phyloP scores from a whole-genome alignment of 768 basidiomycete species.

The Holtermanniella nyarrowii region DNA sequence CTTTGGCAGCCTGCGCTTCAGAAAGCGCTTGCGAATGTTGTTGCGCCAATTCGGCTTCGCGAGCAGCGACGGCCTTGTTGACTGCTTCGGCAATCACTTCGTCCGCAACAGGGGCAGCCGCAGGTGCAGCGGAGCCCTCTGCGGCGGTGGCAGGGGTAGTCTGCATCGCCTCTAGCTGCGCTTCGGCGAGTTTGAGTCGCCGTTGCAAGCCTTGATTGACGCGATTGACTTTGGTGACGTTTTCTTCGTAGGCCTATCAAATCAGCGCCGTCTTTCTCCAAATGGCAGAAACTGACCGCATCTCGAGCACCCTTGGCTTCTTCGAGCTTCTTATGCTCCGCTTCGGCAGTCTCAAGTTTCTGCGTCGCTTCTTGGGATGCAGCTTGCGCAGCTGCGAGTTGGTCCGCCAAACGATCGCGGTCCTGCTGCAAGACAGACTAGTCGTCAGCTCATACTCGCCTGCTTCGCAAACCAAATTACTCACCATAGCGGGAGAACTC shows the following conservation, averaged over 20 bases:
- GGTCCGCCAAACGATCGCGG: not conserved
- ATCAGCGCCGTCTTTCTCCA: not conserved
- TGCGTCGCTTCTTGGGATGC: not conserved
- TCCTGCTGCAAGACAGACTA: not conserved
- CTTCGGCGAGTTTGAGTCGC: constrained; percentile 2
- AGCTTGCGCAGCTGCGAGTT: not conserved
- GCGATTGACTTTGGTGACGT: constrained; percentile 28
- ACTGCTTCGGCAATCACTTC: constrained; percentile 6
- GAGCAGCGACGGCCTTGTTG: constrained; percentile 22
- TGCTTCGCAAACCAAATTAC: not conserved
- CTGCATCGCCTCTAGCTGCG: constrained; percentile 2
- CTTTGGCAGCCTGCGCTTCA: not conserved
- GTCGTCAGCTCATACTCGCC: not conserved
- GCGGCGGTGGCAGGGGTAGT: too few relatives aligned
- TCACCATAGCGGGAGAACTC: constrained; percentile 1
- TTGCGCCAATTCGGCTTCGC: constrained; percentile 21
- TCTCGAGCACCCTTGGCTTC: not conserved
- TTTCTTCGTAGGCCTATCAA: constrained; percentile 21
- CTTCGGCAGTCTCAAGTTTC: not conserved
- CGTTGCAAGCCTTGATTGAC: constrained; percentile 17
- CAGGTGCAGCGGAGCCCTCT: too few relatives aligned
- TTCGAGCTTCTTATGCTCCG: not conserved
- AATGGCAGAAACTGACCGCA: constrained; percentile 10
- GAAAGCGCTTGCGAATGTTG: constrained; percentile 16
- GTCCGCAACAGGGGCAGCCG: not conserved